Conservation (phyloP, 2,329 filamentous ascomycete species). For the Sporothrix brasiliensis region DNA sequence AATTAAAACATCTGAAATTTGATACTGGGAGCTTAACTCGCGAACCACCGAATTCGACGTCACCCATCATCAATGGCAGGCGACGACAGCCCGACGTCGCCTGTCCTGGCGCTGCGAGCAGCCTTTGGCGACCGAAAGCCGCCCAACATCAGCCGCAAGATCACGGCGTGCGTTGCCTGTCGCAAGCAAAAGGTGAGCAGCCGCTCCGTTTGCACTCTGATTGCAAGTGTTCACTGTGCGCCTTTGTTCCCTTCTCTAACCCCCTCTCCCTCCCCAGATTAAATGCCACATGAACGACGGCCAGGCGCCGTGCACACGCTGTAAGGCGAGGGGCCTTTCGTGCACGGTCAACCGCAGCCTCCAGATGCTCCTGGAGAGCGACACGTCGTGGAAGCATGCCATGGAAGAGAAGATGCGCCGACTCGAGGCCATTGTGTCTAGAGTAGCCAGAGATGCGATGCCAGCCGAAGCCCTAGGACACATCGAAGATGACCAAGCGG, state of each 20-base stretch:
- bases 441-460: background rate
- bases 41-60: background rate
- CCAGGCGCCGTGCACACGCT: constrained; percentile 27
- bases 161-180: constrained; percentile 47
- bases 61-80: background rate
- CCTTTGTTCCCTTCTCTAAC: background rate
- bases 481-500: background rate
- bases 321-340: constrained; percentile 29
- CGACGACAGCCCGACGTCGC: constrained; percentile 50
- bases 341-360: constrained; percentile 29
- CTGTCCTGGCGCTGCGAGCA: constrained; percentile 40
- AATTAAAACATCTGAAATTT: background rate
- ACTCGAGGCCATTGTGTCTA: constrained; percentile 14
- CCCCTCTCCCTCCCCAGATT: constrained; percentile 6
- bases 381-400: constrained; percentile 26
- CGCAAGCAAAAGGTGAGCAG: constrained; percentile 44
- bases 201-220: background rate
- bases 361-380: constrained; percentile 31
- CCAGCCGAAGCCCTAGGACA: background rate
- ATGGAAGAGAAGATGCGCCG: constrained; percentile 28
- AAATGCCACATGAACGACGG: constrained; percentile 32
- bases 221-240: too few relatives aligned
- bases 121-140: constrained; percentile 44
- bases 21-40: background rate
- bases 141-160: constrained; percentile 44